These are phyloP conservation scores for Lichenothelia convexa DNA, from an alignment of 495 filamentous ascomycete genomes.

Conservation along the genomic window DNA sequence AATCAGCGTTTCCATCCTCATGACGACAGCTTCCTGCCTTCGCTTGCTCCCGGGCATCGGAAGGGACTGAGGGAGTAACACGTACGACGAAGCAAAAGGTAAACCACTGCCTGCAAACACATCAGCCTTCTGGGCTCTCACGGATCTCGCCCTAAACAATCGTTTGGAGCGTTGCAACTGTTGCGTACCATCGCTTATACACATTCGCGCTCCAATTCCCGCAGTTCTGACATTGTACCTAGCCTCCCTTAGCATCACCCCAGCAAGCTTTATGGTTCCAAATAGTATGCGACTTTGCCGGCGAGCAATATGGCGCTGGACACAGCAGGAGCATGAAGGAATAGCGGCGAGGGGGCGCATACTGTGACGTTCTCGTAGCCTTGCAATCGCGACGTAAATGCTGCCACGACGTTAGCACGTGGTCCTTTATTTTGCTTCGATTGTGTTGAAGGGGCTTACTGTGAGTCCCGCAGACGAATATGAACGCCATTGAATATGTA, in stretches of 20 bases:
- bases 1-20: no score
- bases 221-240: conserved; percentile 28
- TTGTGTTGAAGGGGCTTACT: conserved; percentile 11
- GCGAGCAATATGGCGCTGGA: no score
- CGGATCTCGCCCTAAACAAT: no score
- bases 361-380: conserved; percentile 23
- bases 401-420: conserved; percentile 5
- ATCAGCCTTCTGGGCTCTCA: no score
- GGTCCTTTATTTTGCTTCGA: background rate
- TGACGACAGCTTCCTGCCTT: background rate
- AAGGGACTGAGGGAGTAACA: background rate
- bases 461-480: conserved; percentile 25
- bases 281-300: no score
- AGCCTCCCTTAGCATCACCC: no score
- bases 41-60: background rate
- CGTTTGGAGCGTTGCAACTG: background rate
- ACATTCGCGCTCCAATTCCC: conserved; percentile 20
- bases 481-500: conserved; percentile 17
- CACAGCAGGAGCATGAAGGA: no score
- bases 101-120: conserved; percentile 22
- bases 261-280: no score
- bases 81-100: conserved; percentile 25
- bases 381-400: conserved; percentile 17
- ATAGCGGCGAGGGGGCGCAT: no score
- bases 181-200: conserved; percentile 18